Evolutionary conservation across 495 filamentous ascomycete species (phyloP).

Genomic region (Evernia prunastri): DNA sequence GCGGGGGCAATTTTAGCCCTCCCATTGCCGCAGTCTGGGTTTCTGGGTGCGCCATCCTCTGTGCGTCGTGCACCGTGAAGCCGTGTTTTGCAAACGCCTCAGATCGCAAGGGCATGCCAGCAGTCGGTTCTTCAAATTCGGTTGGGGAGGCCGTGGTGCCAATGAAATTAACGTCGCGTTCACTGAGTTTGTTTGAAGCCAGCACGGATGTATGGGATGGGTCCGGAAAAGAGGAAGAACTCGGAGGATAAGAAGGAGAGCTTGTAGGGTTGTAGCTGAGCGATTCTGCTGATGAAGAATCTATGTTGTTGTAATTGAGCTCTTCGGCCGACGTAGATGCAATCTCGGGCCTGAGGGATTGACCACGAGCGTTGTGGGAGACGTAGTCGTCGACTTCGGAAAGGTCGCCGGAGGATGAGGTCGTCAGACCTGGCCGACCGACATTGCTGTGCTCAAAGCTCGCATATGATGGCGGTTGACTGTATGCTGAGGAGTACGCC

Average conservation of each 20-base stretch:
- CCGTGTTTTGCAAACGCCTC: conserved; percentile 27
- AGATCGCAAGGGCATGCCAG: conserved; percentile 14
- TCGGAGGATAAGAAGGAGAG: conserved; percentile 41
- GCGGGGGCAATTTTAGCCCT: conserved; percentile 20
- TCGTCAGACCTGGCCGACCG: conserved; percentile 50
- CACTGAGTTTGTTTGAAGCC: conserved; percentile 48
- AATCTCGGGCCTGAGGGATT: conserved; percentile 13
- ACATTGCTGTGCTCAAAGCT: conserved; percentile 56
- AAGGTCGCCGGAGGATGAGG: conserved; percentile 69
- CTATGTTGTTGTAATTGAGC: conserved; percentile 22
- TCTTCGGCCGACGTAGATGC: conserved; percentile 20
- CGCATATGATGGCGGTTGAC: conserved; percentile 62
- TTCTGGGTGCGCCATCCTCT: conserved; percentile 28
- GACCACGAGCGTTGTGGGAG: conserved; percentile 24
- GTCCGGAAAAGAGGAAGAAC: conserved; percentile 47
- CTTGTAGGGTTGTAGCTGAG: not conserved
- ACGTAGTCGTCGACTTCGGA: conserved; percentile 66
- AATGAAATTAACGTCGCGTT: conserved; percentile 57
- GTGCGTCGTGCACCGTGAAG: conserved; percentile 26
- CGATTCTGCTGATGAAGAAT: conserved; percentile 36
- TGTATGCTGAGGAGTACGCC: conserved; percentile 58
- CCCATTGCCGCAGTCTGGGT: conserved; percentile 18
- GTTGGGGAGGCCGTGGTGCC: conserved; percentile 25
- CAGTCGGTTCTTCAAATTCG: conserved; percentile 20
- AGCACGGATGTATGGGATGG: conserved; percentile 47